These are phyloP conservation scores for Daedaleopsis sinensis DNA, from an alignment of 768 basidiomycete species.

Conservation along the genomic window DNA sequence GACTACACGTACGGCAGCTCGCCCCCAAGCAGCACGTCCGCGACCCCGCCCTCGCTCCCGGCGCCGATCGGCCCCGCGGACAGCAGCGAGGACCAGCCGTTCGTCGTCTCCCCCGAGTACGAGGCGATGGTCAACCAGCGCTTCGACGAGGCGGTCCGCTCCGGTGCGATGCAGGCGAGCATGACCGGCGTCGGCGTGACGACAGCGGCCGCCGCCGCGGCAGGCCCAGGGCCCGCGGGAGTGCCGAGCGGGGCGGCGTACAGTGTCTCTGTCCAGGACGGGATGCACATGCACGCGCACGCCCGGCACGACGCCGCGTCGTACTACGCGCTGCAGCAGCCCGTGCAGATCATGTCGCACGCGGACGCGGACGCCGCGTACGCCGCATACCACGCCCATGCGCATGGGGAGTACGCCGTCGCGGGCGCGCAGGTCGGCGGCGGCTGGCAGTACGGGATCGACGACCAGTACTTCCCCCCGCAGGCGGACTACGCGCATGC, in stretches of 20 bases:
- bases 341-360: background rate
- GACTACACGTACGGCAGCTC: slow-evolving; percentile 19
- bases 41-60: slow-evolving; percentile 18
- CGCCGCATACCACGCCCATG: background rate
- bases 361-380: background rate
- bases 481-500: slow-evolving; percentile 3
- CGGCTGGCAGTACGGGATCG: background rate
- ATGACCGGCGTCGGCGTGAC: no score
- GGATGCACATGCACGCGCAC: background rate
- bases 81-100: slow-evolving; percentile 29
- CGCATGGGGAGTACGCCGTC: background rate
- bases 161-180: slow-evolving; percentile 30
- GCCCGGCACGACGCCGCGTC: background rate
- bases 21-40: slow-evolving; percentile 16
- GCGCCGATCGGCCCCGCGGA: slow-evolving; percentile 7
- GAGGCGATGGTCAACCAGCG: slow-evolving; percentile 30
- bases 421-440: background rate
- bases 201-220: no score
- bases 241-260: background rate
- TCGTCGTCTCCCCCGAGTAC: slow-evolving; percentile 33
- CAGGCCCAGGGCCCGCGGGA: no score
- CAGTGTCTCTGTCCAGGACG: background rate
- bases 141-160: slow-evolving; percentile 29
- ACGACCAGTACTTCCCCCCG: slow-evolving; percentile 1
- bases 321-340: background rate